A percentile compares a stretch with the other conserved stretches of the same genome.
phyloP scores from a whole-genome alignment of 148 eudicot genomes.

The Chenopodium album region DNA sequence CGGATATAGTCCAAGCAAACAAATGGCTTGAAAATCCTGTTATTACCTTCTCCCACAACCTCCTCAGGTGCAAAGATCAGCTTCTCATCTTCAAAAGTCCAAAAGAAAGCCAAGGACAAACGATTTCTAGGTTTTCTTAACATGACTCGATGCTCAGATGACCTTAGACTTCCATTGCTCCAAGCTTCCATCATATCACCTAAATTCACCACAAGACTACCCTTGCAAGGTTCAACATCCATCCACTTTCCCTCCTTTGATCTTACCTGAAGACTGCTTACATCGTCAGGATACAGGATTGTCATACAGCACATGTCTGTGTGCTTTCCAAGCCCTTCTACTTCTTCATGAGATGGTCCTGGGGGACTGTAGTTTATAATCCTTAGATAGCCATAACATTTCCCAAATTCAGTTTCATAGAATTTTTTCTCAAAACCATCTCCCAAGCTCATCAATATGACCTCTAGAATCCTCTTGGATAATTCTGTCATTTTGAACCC shows the following conservation, averaged over 20 bases:
- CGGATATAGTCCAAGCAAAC: conserved; percentile 60
- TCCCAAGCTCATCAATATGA: conserved; percentile 56
- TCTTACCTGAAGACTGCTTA: conserved; percentile 81
- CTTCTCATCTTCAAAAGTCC: conserved; percentile 84
- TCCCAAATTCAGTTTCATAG: conserved; percentile 53
- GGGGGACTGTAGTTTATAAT: conserved; percentile 73
- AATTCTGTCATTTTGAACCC: conserved; percentile 64
- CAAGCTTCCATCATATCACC: conserved; percentile 94
- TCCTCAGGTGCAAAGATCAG: conserved; percentile 67
- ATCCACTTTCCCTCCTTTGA: conserved; percentile 65
- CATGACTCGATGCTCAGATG: conserved; percentile 82
- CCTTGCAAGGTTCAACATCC: conserved; percentile 58
- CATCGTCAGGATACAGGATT: conserved; percentile 74
- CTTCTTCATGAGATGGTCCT: conserved; percentile 35
- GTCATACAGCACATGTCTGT: conserved; percentile 90
- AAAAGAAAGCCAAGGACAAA: conserved; percentile 75
- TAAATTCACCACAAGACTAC: conserved; percentile 65
- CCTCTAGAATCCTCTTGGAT: conserved; percentile 51
- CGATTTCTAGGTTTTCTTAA: conserved; percentile 49
- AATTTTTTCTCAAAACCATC: conserved; percentile 45
- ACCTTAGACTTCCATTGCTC: conserved; percentile 75
- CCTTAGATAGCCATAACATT: conserved; percentile 75
- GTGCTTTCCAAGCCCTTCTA: conserved; percentile 87
- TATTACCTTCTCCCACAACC: conserved; percentile 56
- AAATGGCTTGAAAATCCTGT: conserved; percentile 55